These are phyloP conservation scores for Cyclocybe cylindracea DNA, from an alignment of 768 basidiomycete genomes.

Conservation along the genomic window DNA sequence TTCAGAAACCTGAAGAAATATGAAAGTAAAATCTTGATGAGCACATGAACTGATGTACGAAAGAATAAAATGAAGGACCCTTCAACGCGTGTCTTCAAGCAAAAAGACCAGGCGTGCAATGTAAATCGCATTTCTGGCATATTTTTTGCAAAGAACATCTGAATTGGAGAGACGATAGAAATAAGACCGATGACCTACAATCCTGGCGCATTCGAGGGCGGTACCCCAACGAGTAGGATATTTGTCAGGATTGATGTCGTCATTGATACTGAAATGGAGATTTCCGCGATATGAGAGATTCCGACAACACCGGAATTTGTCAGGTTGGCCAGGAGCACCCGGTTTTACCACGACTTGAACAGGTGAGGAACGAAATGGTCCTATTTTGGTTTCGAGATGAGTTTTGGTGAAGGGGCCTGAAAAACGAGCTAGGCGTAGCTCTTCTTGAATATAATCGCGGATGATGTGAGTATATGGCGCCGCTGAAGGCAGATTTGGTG, in stretches of 20 bases:
- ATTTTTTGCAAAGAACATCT: too few species aligned
- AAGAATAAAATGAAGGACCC: background rate
- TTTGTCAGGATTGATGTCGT: conserved; percentile 19
- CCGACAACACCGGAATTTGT: conserved; percentile 17
- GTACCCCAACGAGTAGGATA: conserved; percentile 24
- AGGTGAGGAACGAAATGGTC: conserved; percentile 27
- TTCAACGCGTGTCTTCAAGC: background rate
- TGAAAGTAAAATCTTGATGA: background rate
- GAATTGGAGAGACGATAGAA: background rate
- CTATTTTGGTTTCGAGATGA: conserved; percentile 18
- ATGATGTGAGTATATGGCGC: conserved; percentile 6
- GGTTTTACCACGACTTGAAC: conserved; percentile 11
- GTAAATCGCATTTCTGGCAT: too few species aligned
- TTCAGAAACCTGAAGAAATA: conserved; percentile 13
- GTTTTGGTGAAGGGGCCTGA: conserved; percentile 21
- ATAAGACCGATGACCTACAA: conserved; percentile 10
- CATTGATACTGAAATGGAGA: conserved; percentile 17
- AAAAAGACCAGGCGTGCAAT: background rate
- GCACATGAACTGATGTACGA: background rate
- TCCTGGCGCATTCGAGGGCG: conserved; percentile 11
- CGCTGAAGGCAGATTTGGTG: conserved; percentile 18
- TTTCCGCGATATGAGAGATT: conserved; percentile 19
- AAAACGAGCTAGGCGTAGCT: conserved; percentile 18
- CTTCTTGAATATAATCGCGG: conserved; percentile 17
- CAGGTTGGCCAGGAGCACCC: conserved; percentile 12